phyloP scores from a whole-genome alignment of 2,329 filamentous ascomycete genomes.

The Anthostomella pinea region DNA sequence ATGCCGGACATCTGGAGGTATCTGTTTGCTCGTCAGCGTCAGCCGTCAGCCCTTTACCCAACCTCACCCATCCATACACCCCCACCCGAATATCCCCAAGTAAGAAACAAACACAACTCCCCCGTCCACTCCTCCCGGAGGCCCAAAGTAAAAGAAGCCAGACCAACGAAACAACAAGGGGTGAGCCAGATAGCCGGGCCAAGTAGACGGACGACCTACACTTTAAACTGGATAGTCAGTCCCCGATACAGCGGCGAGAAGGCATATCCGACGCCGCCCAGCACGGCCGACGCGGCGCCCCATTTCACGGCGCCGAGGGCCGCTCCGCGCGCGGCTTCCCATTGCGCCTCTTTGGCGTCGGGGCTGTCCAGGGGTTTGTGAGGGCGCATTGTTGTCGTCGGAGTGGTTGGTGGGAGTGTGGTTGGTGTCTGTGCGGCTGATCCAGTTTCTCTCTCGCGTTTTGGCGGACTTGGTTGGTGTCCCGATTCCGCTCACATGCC shows the following conservation, averaged over 20 bases:
- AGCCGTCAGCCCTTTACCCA: background rate
- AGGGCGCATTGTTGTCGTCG: slow-evolving; percentile 9
- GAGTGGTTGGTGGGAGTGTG: background rate
- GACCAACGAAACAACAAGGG: too few relatives aligned
- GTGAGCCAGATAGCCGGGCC: too few relatives aligned
- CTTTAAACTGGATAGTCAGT: slow-evolving; percentile 73
- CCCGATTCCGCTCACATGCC: too few relatives aligned
- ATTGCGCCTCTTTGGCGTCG: slow-evolving; percentile 67
- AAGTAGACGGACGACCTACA: slow-evolving; percentile 47
- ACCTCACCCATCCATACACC: background rate
- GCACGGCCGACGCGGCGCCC: slow-evolving; percentile 62
- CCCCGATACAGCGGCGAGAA: slow-evolving; percentile 70
- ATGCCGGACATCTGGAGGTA: slow-evolving; percentile 84
- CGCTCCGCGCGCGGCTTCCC: slow-evolving; percentile 68
- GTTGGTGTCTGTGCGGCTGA: background rate
- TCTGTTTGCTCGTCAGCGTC: slow-evolving; percentile 39
- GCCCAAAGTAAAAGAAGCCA: too few relatives aligned
- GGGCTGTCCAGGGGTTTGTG: slow-evolving; percentile 60
- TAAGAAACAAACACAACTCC: too few relatives aligned
- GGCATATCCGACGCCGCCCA: slow-evolving; percentile 60
- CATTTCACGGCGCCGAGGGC: slow-evolving; percentile 67
- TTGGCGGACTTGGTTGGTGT: too few relatives aligned
- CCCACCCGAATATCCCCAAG: too few relatives aligned
- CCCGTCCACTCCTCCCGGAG: too few relatives aligned
- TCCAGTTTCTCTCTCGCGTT: background rate